Conservation (phyloP, 2,329 filamentous ascomycete genomes). For the Stachybotrys chlorohalonatus region DNA sequence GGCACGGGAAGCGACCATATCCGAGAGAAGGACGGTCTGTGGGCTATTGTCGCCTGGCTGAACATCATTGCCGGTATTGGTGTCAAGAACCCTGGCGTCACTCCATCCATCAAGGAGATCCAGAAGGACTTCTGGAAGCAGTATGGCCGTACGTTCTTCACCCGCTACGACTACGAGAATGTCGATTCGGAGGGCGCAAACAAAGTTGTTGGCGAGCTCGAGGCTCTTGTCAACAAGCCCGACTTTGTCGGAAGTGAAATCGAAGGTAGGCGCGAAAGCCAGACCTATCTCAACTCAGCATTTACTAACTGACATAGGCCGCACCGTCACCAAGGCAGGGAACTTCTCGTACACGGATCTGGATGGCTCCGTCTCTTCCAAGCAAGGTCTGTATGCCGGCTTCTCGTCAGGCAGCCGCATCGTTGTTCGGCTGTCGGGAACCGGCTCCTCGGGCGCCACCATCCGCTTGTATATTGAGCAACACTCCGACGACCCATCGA, state of each 20-base stretch:
- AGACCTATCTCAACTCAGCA: not conserved
- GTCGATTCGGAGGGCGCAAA: slow-evolving; percentile 85
- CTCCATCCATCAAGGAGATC: slow-evolving; percentile 89
- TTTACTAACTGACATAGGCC: slow-evolving; percentile 33
- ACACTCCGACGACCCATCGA: slow-evolving; percentile 73
- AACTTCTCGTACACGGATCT: slow-evolving; percentile 98
- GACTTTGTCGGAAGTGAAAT: slow-evolving; percentile 77
- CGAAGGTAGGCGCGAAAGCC: slow-evolving; percentile 40
- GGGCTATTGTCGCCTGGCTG: slow-evolving; percentile 95
- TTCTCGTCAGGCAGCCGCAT: slow-evolving; percentile 94
- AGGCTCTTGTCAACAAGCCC: slow-evolving; percentile 64
- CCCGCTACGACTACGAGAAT: slow-evolving; percentile 95
- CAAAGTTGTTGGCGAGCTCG: slow-evolving; percentile 77
- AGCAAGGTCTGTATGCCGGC: slow-evolving; percentile 91
- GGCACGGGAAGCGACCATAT: slow-evolving; percentile 98
- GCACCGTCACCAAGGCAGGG: slow-evolving; percentile 80
- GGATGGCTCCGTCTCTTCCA: slow-evolving; percentile 91
- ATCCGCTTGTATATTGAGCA: slow-evolving; percentile 97
- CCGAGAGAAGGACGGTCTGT: slow-evolving; percentile 96
- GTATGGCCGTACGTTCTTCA: slow-evolving; percentile 98
- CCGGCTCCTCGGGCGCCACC: slow-evolving; percentile 88
- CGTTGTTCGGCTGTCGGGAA: slow-evolving; percentile 89
- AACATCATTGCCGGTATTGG: slow-evolving; percentile 97
- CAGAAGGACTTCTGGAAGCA: slow-evolving; percentile 95
- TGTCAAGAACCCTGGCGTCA: slow-evolving; percentile 67